Percentiles rank a stretch among this genome's conserved stretches.
Conservation (phyloP, 2,329 filamentous ascomycete species). For the Parasarocladium wereldwijsianum region DNA sequence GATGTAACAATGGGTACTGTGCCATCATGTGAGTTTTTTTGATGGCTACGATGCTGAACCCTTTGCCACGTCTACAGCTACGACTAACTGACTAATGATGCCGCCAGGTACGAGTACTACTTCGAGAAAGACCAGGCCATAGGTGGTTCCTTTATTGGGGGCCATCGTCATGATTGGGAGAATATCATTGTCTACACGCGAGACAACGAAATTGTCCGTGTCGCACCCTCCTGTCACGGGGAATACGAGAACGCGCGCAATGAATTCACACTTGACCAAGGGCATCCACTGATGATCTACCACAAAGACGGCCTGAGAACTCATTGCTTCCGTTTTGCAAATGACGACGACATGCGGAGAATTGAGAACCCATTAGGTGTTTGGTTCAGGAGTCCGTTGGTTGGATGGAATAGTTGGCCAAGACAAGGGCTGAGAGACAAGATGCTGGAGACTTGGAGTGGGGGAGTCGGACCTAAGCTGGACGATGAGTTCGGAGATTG, state of each 20-base stretch:
- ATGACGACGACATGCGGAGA: conserved; percentile 10
- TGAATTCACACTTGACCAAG: conserved; percentile 9
- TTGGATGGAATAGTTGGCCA: conserved; percentile 16
- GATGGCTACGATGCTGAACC: too few species aligned
- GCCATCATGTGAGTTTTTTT: conserved; percentile 17
- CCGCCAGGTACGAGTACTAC: conserved; percentile 19
- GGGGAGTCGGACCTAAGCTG: conserved; percentile 15
- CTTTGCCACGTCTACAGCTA: too few species aligned
- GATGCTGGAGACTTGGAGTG: conserved; percentile 13
- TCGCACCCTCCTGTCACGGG: conserved; percentile 15
- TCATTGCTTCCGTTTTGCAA: conserved; percentile 17
- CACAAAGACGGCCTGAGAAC: conserved; percentile 15
- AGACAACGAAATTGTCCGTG: conserved; percentile 11
- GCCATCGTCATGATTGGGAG: conserved; percentile 28
- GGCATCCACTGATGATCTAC: conserved; percentile 12
- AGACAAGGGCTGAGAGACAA: conserved; percentile 10
- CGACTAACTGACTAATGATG: neutral
- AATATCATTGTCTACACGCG: conserved; percentile 18
- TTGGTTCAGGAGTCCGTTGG: conserved; percentile 12
- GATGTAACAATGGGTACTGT: conserved; percentile 19
- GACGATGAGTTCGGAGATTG: conserved; percentile 13
- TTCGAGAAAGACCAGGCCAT: conserved; percentile 28
- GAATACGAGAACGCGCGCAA: conserved; percentile 12
- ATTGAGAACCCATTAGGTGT: conserved; percentile 13
- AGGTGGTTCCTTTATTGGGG: conserved; percentile 14